Base-by-base conservation (phyloP, 306 rosid species). In the Acacia melanoxylon region DNA sequence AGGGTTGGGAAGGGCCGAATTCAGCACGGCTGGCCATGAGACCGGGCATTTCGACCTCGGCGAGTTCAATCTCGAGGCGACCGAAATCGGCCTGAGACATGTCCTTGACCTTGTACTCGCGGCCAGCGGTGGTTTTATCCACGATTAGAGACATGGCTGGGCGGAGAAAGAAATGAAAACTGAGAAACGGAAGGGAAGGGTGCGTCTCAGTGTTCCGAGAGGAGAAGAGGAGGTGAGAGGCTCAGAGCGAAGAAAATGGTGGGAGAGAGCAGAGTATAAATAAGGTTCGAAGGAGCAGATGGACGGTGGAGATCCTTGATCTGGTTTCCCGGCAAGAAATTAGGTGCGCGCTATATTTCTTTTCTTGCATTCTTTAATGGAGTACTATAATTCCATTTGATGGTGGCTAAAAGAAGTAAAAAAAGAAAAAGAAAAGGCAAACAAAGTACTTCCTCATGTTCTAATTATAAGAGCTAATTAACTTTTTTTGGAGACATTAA, bases 11-110 rank as follows among this genome's bases (percentile, higher is more conserved):
- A 0, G 97, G 87, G 0, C 98, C 99, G 82, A 79, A 95, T 35
- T 95, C 98, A 0, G 86, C 2, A 0, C 99, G 86, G 77, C 85
- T 89, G 4, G 98, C 8, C 68, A 93, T 87, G 49, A 95, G 94
- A 0, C 99, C 99, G 0, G 99, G 99, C 99, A 95, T 95, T 86
- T 95, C 99, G 0, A 95, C 94, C 86, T 95, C 98, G 19, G 99
- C 99, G 1, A 95, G 92, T 66, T 93, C 97, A 71, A 95, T 78
- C 74, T 95, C 98, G 9, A 95, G 89, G 0, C 99, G 83, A 0
- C 99, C 99, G 72, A 95, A 95, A 66, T 95, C 99, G 0, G 98
- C 99, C 54, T 91, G 97, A 14, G 97, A 86, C 91, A 93, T 78
- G 86, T 95, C 99, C 90, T 91, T 95, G 25, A 95, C 98, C 91